Conservation (phyloP, 352 stramenopile genomes). For the Phytophthora tubulina region DNA sequence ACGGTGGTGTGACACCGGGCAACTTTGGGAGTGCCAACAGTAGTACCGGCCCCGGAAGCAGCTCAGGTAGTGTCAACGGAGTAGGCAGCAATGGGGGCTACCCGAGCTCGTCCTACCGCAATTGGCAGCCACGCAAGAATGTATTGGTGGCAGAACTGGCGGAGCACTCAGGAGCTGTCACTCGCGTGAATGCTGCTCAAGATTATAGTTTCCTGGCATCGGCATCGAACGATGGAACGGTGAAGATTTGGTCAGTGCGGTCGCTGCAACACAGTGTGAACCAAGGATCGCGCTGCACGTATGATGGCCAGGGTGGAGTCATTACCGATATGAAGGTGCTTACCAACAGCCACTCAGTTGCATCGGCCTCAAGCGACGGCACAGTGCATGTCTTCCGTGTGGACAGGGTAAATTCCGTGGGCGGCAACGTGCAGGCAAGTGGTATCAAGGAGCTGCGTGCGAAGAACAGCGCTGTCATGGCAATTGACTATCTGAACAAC, state of each 20-base stretch:
- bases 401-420: conserved; percentile 86
- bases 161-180: conserved; percentile 95
- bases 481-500: conserved; percentile 97
- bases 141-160: conserved; percentile 85
- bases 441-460: conserved; percentile 82
- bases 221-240: conserved; percentile 95
- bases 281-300: conserved; percentile 93
- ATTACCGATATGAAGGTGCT: conserved; percentile 96
- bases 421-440: conserved; percentile 75
- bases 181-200: conserved; percentile 93
- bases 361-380: conserved; percentile 89
- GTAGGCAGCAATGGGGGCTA: conserved; percentile 43
- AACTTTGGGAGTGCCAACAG: conserved; percentile 37
- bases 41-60: conserved; percentile 35
- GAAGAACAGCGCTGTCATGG: conserved; percentile 93
- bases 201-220: conserved; percentile 97
- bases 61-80: conserved; percentile 40
- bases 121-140: conserved; percentile 88
- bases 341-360: conserved; percentile 97
- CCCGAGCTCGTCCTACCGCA: conserved; percentile 65
- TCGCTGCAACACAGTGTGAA: conserved; percentile 95
- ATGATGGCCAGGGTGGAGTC: conserved; percentile 92
- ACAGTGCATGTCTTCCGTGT: conserved; percentile 97
- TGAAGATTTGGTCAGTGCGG: conserved; percentile 95
- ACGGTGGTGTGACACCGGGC: conserved; percentile 38